phyloP scores from a whole-genome alignment of 2,329 filamentous ascomycete genomes.

The Xylariales sp. region DNA sequence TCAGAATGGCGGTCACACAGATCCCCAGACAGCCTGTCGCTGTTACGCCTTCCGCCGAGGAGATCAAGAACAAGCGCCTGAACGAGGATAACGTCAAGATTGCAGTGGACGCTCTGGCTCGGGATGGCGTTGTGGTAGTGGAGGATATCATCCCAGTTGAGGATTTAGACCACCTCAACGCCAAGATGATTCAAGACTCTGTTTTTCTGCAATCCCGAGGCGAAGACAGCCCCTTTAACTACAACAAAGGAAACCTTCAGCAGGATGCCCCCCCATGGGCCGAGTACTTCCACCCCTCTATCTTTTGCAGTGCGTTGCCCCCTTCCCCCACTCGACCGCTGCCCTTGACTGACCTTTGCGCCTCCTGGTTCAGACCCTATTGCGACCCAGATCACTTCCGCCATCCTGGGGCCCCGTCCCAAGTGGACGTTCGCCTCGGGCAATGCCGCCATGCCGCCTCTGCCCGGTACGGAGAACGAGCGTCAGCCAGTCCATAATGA shows the following conservation, averaged over 20 bases:
- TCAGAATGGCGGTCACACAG: slow-evolving; percentile 30
- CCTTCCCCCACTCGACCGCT: slow-evolving; percentile 30
- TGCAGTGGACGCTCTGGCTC: slow-evolving; percentile 62
- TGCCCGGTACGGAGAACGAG: slow-evolving; percentile 53
- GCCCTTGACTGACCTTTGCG: background rate
- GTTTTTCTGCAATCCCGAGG: slow-evolving; percentile 61
- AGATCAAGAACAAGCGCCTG: slow-evolving; percentile 56
- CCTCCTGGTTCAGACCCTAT: slow-evolving; percentile 57
- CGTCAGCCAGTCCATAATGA: slow-evolving; percentile 70
- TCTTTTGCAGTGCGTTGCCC: slow-evolving; percentile 62
- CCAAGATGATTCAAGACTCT: slow-evolving; percentile 70
- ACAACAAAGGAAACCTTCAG: slow-evolving; percentile 71
- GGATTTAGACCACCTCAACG: slow-evolving; percentile 65
- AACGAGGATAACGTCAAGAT: slow-evolving; percentile 64
- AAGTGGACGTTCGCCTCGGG: slow-evolving; percentile 69
- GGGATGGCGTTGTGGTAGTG: slow-evolving; percentile 68
- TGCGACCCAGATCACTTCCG: slow-evolving; percentile 66
- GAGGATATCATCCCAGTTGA: slow-evolving; percentile 63
- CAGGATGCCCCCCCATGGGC: slow-evolving; percentile 67
- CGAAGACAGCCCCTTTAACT: slow-evolving; percentile 70
- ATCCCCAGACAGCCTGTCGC: slow-evolving; percentile 38
- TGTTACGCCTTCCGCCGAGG: slow-evolving; percentile 46
- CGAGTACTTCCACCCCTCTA: slow-evolving; percentile 60
- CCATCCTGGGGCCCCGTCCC: slow-evolving; percentile 64
- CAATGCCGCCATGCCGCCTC: slow-evolving; percentile 67